Conservation (phyloP, 1,284 basidiomycete species). For the Irpex rosettiformis region DNA sequence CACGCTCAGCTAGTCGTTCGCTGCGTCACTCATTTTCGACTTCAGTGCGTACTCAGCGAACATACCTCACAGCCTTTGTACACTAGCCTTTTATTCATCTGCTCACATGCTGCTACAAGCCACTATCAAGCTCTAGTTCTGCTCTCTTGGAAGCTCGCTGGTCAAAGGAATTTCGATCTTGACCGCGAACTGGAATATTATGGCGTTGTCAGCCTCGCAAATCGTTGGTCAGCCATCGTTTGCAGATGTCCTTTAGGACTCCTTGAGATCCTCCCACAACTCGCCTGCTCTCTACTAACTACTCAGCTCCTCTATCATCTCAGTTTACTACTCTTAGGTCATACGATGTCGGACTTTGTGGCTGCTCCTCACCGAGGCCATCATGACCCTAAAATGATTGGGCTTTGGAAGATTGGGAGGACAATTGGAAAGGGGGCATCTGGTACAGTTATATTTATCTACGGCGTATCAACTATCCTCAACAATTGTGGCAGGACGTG, state of each 20-base stretch:
- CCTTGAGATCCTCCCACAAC: not conserved
- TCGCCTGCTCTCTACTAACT: too few species aligned
- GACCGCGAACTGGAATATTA: not conserved
- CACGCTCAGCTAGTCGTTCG: not conserved
- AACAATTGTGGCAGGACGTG: constrained; percentile 60
- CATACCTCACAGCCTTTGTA: too few species aligned
- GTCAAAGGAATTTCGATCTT: not conserved
- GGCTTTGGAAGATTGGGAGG: constrained; percentile 91
- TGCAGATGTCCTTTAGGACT: not conserved
- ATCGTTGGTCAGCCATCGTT: not conserved
- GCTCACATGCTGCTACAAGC: too few species aligned
- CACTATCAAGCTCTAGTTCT: too few species aligned
- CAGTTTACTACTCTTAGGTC: not conserved
- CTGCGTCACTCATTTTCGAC: not conserved
- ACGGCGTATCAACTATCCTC: not conserved
- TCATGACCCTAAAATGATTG: constrained; percentile 77
- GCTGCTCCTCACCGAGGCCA: constrained; percentile 31
- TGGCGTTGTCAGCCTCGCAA: not conserved
- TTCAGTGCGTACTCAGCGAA: too few species aligned
- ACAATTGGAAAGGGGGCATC: constrained; percentile 91
- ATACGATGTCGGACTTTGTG: constrained; percentile 18
- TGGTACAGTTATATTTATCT: constrained; percentile 45
- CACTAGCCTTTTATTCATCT: too few species aligned
- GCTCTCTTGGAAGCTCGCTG: too few species aligned
- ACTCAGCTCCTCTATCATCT: too few species aligned